A percentile compares a stretch with the other conserved stretches of the same genome.
Conservation (phyloP, 768 basidiomycete genomes). For the Asterophora parasitica region DNA sequence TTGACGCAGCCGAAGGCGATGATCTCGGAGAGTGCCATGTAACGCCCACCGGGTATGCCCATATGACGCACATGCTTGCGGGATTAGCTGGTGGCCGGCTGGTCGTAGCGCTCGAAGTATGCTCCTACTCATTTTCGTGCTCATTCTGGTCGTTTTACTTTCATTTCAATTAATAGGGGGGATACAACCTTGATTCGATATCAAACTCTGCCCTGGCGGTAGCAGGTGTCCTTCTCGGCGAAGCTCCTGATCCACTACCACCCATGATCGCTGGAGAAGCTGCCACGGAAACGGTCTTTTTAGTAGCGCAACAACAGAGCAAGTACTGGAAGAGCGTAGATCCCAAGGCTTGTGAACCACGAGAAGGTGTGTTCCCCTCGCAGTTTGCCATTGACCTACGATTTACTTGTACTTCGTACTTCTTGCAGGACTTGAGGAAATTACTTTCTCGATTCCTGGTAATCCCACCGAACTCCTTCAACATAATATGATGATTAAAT, state of each 20-base stretch:
- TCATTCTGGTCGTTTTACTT: constrained; percentile 1
- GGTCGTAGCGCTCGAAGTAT: constrained; percentile 91
- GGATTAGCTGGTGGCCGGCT: constrained; percentile 84
- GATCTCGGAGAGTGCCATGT: constrained; percentile 89
- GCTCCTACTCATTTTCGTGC: constrained; percentile 9
- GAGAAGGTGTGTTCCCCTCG: constrained; percentile 49
- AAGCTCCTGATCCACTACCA: constrained; percentile 71
- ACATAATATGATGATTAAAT: background rate
- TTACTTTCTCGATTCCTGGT: constrained; percentile 69
- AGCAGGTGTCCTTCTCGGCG: constrained; percentile 81
- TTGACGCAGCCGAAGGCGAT: constrained; percentile 94
- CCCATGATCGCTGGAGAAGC: constrained; percentile 71
- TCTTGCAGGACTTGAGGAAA: constrained; percentile 51
- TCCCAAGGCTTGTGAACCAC: constrained; percentile 76
- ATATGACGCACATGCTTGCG: constrained; percentile 97
- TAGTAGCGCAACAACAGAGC: constrained; percentile 83
- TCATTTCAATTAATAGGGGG: constrained; percentile 55
- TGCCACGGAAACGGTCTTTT: constrained; percentile 86
- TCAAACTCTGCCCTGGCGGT: constrained; percentile 86
- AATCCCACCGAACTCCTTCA: constrained; percentile 5
- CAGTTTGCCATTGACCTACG: too few relatives aligned
- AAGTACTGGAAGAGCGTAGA: constrained; percentile 89
- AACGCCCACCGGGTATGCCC: constrained; percentile 88
- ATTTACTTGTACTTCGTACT: background rate
- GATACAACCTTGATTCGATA: constrained; percentile 90